Conservation (phyloP, 1,284 basidiomycete species). For the Mycena citricolor region DNA sequence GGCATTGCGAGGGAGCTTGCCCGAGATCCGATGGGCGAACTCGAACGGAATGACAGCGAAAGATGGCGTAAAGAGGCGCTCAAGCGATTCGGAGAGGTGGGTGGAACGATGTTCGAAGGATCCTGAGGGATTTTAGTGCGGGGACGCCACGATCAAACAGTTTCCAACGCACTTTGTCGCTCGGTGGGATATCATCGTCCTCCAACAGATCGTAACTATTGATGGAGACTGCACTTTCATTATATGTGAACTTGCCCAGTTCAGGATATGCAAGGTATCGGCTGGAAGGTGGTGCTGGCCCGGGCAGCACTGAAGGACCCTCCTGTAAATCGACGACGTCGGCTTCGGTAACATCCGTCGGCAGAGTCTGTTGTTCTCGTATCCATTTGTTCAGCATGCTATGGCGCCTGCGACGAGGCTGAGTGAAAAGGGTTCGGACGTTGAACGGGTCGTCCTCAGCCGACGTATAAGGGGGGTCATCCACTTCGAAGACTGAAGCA, state of each 20-base stretch:
- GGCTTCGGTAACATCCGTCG: too few species aligned
- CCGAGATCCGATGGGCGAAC: conserved; percentile 36
- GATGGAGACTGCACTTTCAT: conserved; percentile 38
- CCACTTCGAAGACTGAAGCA: conserved; percentile 17
- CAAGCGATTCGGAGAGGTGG: too few species aligned
- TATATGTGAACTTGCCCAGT: conserved; percentile 31
- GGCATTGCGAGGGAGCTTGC: conserved; percentile 32
- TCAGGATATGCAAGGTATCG: conserved; percentile 59
- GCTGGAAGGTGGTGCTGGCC: conserved; percentile 36
- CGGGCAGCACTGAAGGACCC: conserved; percentile 28
- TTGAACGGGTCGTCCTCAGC: conserved; percentile 51
- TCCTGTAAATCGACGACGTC: conserved; percentile 26
- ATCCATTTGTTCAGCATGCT: conserved; percentile 71
- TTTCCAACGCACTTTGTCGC: conserved; percentile 25
- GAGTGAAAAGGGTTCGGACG: conserved; percentile 34
- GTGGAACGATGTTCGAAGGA: too few species aligned
- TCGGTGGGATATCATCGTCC: conserved; percentile 45
- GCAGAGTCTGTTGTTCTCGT: conserved; percentile 50
- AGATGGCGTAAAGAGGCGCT: conserved; percentile 57
- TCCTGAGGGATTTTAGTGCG: too few species aligned
- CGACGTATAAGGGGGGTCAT: conserved; percentile 45
- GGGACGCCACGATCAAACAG: too few species aligned
- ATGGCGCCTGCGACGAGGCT: conserved; percentile 44
- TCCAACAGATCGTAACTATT: conserved; percentile 59
- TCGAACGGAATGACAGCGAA: conserved; percentile 50